These are phyloP conservation scores for Tremella yokohamensis DNA, from an alignment of 768 basidiomycete genomes.

Conservation along the genomic window DNA sequence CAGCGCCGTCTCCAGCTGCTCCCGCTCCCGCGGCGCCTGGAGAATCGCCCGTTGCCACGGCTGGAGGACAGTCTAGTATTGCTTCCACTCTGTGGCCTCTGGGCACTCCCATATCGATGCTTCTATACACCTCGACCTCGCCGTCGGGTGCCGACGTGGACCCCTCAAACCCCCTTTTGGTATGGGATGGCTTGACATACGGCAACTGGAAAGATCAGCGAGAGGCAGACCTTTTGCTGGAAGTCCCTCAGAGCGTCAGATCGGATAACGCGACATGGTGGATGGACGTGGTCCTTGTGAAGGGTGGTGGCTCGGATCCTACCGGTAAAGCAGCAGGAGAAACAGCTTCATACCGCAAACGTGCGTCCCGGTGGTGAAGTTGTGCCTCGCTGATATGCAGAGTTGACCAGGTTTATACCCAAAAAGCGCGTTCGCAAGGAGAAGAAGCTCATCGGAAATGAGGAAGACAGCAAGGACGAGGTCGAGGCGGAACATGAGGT, in stretches of 20 bases:
- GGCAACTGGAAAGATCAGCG: constrained; percentile 47
- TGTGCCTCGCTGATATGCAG: constrained; percentile 53
- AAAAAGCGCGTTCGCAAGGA: constrained; percentile 70
- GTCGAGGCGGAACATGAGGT: constrained; percentile 32
- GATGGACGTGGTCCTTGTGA: constrained; percentile 45
- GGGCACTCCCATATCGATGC: constrained; percentile 45
- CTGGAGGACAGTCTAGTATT: not conserved
- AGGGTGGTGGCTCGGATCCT: constrained; percentile 29
- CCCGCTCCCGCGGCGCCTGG: constrained; percentile 12
- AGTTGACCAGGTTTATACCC: constrained; percentile 78
- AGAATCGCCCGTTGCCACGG: not conserved
- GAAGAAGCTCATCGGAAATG: constrained; percentile 66
- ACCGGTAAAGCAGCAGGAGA: constrained; percentile 21
- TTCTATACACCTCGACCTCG: constrained; percentile 41
- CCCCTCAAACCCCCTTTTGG: constrained; percentile 28
- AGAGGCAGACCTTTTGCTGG: constrained; percentile 38
- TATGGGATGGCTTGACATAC: constrained; percentile 47
- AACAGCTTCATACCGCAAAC: constrained; percentile 40
- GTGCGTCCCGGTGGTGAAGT: constrained; percentile 22
- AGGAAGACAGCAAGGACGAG: constrained; percentile 50
- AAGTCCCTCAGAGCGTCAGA: constrained; percentile 42
- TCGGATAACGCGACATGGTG: constrained; percentile 43
- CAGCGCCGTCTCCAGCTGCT: constrained; percentile 10
- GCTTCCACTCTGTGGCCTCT: constrained; percentile 41
- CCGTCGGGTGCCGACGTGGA: constrained; percentile 18